Conservation (phyloP, 768 basidiomycete genomes). For the Mrakia hoshinonis region DNA sequence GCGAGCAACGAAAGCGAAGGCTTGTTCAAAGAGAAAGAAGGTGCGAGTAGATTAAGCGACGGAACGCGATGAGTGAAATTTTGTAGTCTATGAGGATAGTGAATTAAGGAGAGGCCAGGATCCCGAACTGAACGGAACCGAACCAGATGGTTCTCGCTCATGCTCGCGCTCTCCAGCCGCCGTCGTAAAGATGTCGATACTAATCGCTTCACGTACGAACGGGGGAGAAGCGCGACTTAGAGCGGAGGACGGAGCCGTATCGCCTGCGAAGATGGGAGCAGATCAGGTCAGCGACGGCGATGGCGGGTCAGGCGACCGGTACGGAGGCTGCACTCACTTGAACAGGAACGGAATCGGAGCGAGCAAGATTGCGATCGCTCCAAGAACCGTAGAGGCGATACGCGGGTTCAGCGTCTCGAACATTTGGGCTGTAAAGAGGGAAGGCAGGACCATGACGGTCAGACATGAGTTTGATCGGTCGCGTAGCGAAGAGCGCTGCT, state of each 20-base stretch:
- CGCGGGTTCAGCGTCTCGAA: conserved; percentile 26
- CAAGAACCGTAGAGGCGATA: conserved; percentile 26
- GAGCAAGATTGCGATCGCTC: conserved; percentile 19
- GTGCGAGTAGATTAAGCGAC: too few species aligned
- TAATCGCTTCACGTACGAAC: not conserved
- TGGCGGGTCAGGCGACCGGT: not conserved
- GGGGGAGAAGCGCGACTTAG: conserved; percentile 4
- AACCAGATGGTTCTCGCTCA: too few species aligned
- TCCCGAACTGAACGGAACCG: too few species aligned
- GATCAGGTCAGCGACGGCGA: not conserved
- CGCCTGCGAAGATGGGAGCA: not conserved
- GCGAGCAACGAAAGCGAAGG: too few species aligned
- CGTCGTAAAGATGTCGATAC: too few species aligned
- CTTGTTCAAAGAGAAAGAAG: too few species aligned
- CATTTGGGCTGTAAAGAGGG: conserved; percentile 2
- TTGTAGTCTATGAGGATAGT: too few species aligned
- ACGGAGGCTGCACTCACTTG: not conserved
- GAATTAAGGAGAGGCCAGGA: too few species aligned
- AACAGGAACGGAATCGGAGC: conserved; percentile 16
- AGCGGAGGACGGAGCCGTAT: conserved; percentile 6
- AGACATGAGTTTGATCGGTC: too few species aligned
- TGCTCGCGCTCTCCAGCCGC: too few species aligned
- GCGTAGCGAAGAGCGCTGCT: not conserved
- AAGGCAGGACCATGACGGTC: not conserved
- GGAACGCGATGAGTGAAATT: too few species aligned